Evolutionary conservation across 2,329 filamentous ascomycete genomes (phyloP).

Genomic region (Diaporthe ilicicola): DNA sequence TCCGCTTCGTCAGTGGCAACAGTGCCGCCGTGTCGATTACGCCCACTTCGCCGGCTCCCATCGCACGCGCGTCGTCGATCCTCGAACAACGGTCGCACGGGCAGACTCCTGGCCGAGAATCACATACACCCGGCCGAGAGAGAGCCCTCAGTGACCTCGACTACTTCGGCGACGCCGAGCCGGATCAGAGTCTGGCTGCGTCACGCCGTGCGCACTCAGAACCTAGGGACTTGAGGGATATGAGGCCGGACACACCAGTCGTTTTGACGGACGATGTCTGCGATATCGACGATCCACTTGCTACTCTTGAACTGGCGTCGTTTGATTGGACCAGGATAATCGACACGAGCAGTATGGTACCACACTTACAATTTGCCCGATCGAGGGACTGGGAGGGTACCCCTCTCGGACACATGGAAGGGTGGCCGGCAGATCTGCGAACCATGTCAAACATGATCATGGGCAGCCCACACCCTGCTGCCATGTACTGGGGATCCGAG

Average conservation of each 20-base stretch:
- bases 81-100: conserved; percentile 46
- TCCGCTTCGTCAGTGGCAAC: conserved; percentile 73
- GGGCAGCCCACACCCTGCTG: conserved; percentile 77
- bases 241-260: conserved; percentile 36
- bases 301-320: conserved; percentile 53
- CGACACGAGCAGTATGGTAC: conserved; percentile 57
- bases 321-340: conserved; percentile 85
- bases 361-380: conserved; percentile 77
- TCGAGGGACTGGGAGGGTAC: conserved; percentile 78
- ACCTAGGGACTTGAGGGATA: conserved; percentile 36
- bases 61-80: conserved; percentile 47
- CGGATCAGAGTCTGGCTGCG: not conserved
- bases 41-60: conserved; percentile 49
- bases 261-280: conserved; percentile 10
- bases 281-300: not conserved
- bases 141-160: conserved; percentile 45
- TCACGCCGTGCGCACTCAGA: conserved; percentile 37
- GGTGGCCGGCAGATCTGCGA: conserved; percentile 76
- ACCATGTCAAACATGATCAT: conserved; percentile 85
- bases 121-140: conserved; percentile 41
- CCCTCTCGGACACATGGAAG: conserved; percentile 76
- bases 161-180: conserved; percentile 52
- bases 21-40: conserved; percentile 48
- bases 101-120: conserved; percentile 45
- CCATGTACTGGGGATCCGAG: conserved; percentile 78